Evolutionary conservation across 2,329 filamentous ascomycete species (phyloP).

Genomic region (Aspergillus uvarum): DNA sequence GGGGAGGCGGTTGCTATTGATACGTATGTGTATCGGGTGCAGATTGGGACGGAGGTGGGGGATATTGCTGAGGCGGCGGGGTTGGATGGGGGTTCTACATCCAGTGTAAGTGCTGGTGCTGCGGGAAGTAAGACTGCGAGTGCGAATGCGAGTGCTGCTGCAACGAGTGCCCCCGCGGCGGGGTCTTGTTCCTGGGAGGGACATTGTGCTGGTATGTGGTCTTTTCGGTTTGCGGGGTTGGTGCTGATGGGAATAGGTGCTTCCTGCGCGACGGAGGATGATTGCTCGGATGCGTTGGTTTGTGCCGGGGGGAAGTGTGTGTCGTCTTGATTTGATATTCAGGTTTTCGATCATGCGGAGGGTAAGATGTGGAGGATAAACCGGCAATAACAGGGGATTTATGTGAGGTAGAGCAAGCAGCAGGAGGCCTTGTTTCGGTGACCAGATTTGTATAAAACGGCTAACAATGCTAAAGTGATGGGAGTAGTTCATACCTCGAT

Average conservation of each 20-base stretch:
- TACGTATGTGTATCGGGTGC: conserved; percentile 17
- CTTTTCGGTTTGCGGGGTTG: neutral
- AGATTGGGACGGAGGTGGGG: conserved; percentile 16
- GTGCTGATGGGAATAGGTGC: neutral
- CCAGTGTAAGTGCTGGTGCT: too few relatives aligned
- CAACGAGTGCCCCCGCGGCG: too few relatives aligned
- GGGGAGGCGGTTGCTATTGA: conserved; percentile 16
- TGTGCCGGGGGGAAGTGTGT: neutral
- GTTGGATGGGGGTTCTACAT: neutral
- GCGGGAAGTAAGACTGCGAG: too few relatives aligned
- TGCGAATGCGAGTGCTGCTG: too few relatives aligned
- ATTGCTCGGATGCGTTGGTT: neutral
- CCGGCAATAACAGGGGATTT: too few relatives aligned
- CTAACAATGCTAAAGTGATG: too few relatives aligned
- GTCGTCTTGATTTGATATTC: neutral
- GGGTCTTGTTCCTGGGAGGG: neutral
- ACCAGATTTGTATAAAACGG: too few relatives aligned
- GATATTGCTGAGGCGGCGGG: conserved; percentile 17
- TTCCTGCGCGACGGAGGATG: neutral
- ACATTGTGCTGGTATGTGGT: neutral
- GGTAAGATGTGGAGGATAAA: too few relatives aligned
- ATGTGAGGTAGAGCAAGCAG: too few relatives aligned
- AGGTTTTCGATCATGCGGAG: too few relatives aligned
- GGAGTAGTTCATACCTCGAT: too few relatives aligned
- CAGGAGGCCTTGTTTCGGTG: too few relatives aligned